Evolutionary conservation across 805 yeast genomes (phyloP).

Genomic region (Priceomyces medius): DNA sequence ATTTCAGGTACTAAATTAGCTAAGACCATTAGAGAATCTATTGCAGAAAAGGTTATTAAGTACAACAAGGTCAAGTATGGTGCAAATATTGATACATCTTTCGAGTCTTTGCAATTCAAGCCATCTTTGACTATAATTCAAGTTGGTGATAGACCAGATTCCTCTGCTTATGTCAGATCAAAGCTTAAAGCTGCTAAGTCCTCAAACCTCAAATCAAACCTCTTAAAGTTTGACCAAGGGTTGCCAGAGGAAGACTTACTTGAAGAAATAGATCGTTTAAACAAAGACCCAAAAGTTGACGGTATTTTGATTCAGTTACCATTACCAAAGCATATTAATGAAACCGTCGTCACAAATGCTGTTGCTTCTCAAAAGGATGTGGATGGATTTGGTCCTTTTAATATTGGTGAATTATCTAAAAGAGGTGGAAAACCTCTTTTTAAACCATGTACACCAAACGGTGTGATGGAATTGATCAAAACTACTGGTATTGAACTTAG

Average conservation of each 20-base stretch:
- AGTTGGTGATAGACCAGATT: constrained; percentile 88
- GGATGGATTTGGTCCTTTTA: constrained; percentile 88
- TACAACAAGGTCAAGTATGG: constrained; percentile 32
- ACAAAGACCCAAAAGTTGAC: constrained; percentile 73
- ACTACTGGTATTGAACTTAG: constrained; percentile 62
- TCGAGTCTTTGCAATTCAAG: constrained; percentile 46
- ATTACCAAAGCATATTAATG: constrained; percentile 76
- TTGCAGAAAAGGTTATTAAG: constrained; percentile 40
- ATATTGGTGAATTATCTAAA: constrained; percentile 87
- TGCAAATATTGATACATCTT: constrained; percentile 16
- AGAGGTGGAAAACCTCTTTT: constrained; percentile 80
- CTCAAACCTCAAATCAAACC: constrained; percentile 69
- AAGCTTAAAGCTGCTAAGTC: constrained; percentile 87
- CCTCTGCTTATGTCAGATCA: constrained; percentile 87
- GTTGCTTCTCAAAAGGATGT: constrained; percentile 87
- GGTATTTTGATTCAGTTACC: constrained; percentile 92
- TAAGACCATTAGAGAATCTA: constrained; percentile 31
- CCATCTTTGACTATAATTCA: constrained; percentile 84
- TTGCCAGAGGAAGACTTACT: constrained; percentile 62
- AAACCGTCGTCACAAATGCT: constrained; percentile 73
- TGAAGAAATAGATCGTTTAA: constrained; percentile 58
- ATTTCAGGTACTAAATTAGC: constrained; percentile 46
- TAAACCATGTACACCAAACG: constrained; percentile 95
- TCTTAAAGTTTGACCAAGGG: constrained; percentile 62
- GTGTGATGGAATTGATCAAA: constrained; percentile 77